Evolutionary conservation across 129 eudicot species (phyloP).

Genomic region (Artemisia argyi): DNA sequence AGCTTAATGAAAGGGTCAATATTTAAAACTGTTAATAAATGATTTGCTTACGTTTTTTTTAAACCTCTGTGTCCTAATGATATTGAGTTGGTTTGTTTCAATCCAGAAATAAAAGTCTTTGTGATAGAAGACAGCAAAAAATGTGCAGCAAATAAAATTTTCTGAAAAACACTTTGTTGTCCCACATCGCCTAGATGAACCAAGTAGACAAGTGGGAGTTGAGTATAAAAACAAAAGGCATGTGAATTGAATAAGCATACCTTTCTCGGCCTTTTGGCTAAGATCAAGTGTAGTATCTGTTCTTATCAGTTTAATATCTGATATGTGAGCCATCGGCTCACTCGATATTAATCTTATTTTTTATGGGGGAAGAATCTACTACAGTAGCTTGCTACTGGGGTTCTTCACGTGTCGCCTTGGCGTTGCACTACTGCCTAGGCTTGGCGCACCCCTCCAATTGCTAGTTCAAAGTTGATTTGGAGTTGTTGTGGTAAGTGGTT

Average conservation of each 20-base stretch:
- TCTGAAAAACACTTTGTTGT: neutral
- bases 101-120: neutral
- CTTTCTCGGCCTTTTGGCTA: constrained; percentile 82
- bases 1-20: too few species aligned
- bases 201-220: neutral
- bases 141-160: too few species aligned
- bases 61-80: too few species aligned
- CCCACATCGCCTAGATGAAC: constrained; percentile 6
- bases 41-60: too few species aligned
- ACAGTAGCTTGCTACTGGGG: too few species aligned
- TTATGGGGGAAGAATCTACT: constrained; percentile 31
- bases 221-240: neutral
- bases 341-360: constrained; percentile 58
- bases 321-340: constrained; percentile 51
- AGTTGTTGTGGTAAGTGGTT: too few species aligned
- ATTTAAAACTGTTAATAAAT: too few species aligned
- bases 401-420: too few species aligned
- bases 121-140: too few species aligned
- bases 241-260: constrained; percentile 27
- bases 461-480: too few species aligned
- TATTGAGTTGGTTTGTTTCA: neutral
- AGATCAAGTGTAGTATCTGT: constrained; percentile 78
- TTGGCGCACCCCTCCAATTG: too few species aligned
- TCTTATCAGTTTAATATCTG: constrained; percentile 73
- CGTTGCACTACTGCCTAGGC: too few species aligned